phyloP scores from a whole-genome alignment of 192 early-diverging fungal genomes.

The Coemansia sp. region DNA sequence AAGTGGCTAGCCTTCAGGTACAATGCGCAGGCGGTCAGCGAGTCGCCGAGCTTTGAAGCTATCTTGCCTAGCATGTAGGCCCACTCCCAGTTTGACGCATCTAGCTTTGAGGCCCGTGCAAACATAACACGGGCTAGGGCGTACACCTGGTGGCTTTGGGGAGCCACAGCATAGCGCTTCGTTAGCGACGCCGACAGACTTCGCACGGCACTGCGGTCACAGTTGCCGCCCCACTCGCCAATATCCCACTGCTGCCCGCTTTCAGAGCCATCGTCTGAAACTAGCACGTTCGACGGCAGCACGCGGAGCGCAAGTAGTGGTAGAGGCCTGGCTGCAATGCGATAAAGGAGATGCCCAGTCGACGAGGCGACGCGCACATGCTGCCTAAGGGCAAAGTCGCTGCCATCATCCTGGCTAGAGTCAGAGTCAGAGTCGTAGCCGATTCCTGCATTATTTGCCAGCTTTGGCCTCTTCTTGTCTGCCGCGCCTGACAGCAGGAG shows the following conservation, averaged over 20 bases:
- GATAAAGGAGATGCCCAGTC: slow-evolving; percentile 34
- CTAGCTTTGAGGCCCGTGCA: slow-evolving; percentile 22
- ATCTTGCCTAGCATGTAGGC: slow-evolving; percentile 46
- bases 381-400: slow-evolving; percentile 7
- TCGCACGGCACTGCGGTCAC: slow-evolving; percentile 3
- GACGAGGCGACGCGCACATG: slow-evolving; percentile 26
- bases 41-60: slow-evolving; percentile 27
- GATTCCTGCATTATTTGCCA: neutral
- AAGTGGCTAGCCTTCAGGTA: slow-evolving; percentile 45
- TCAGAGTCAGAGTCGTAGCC: neutral
- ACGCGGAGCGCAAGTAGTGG: slow-evolving; percentile 35
- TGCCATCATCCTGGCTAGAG: neutral
- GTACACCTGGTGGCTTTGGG: slow-evolving; percentile 20
- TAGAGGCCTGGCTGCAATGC: slow-evolving; percentile 38
- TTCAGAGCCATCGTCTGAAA: slow-evolving; percentile 24
- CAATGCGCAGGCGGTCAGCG: slow-evolving; percentile 33
- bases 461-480: neutral
- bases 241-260: slow-evolving; percentile 37
- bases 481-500: neutral
- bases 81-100: slow-evolving; percentile 37
- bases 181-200: slow-evolving; percentile 21
- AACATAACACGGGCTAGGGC: slow-evolving; percentile 33
- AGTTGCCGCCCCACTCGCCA: slow-evolving; percentile 26
- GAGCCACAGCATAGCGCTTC: slow-evolving; percentile 26
- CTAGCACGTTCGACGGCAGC: slow-evolving; percentile 40